Evolutionary conservation across 257 asterid genomes (phyloP).

Genomic region (Solanum corneliomulleri): DNA sequence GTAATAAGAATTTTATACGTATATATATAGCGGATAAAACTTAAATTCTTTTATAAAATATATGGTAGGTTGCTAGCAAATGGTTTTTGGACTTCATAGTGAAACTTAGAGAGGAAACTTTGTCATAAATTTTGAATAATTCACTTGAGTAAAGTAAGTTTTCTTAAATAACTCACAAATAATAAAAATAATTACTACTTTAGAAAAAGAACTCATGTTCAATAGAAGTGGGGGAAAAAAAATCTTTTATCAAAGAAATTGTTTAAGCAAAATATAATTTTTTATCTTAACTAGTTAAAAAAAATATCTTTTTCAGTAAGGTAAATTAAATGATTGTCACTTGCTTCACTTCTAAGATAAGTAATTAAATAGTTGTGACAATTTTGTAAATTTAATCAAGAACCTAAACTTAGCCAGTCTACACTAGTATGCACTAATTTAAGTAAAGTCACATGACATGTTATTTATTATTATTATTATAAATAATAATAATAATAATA

Average conservation of each 20-base stretch:
- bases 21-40: neutral
- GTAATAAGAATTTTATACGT: neutral
- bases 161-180: neutral
- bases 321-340: neutral
- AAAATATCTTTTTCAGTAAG: neutral
- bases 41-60: neutral
- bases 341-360: neutral
- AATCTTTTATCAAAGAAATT: neutral
- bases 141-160: neutral
- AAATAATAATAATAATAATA: neutral
- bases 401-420: neutral
- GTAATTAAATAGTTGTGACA: neutral
- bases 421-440: neutral
- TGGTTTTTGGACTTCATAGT: neutral
- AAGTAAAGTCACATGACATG: neutral
- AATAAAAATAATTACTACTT: neutral
- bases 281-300: neutral
- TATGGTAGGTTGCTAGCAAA: neutral
- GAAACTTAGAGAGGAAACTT: neutral
- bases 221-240: neutral
- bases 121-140: neutral
- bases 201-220: neutral
- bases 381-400: neutral
- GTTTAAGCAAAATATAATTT: neutral
- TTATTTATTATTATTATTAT: neutral